phyloP scores from a whole-genome alignment of 2,329 filamentous ascomycete species.

The Salinomyces thailandicus region DNA sequence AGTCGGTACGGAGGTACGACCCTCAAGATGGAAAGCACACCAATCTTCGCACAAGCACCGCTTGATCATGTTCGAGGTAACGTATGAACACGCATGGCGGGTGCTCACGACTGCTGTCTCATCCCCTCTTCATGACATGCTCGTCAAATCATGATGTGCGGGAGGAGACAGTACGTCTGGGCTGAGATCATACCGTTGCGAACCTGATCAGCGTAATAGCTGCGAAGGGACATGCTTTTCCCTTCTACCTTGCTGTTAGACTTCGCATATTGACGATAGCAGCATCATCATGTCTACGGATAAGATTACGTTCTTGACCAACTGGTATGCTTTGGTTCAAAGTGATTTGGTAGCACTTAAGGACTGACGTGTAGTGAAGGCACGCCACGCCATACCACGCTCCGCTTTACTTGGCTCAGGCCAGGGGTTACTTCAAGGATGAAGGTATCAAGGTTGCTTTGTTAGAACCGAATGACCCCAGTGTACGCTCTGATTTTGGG shows the following conservation, averaged over 20 bases:
- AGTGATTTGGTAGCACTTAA: too few relatives aligned
- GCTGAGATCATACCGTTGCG: conserved; percentile 67
- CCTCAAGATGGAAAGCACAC: not conserved
- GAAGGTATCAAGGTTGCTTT: conserved; percentile 69
- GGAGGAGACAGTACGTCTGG: conserved; percentile 19
- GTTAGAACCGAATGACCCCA: conserved; percentile 68
- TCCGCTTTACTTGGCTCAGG: conserved; percentile 65
- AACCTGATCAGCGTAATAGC: conserved; percentile 84
- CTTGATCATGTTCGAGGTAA: conserved; percentile 1
- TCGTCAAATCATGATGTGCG: too few relatives aligned
- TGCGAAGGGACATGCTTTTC: conserved; percentile 73
- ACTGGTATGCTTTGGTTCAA: conserved; percentile 51
- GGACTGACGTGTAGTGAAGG: conserved; percentile 38
- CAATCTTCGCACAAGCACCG: not conserved
- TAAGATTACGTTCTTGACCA: conserved; percentile 76
- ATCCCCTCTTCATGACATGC: not conserved
- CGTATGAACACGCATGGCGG: not conserved
- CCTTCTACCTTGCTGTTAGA: conserved; percentile 4
- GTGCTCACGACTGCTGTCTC: not conserved
- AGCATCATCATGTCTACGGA: conserved; percentile 62
- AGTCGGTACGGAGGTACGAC: too few relatives aligned
- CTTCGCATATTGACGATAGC: conserved; percentile 38
- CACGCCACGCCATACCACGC: conserved; percentile 74
- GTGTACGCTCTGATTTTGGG: conserved; percentile 35
- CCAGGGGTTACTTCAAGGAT: conserved; percentile 63